Evolutionary conservation across 495 filamentous ascomycete genomes (phyloP), one percentile per base, ranked within the genome.

Genomic region (Podospora pseudopauciseta): DNA sequence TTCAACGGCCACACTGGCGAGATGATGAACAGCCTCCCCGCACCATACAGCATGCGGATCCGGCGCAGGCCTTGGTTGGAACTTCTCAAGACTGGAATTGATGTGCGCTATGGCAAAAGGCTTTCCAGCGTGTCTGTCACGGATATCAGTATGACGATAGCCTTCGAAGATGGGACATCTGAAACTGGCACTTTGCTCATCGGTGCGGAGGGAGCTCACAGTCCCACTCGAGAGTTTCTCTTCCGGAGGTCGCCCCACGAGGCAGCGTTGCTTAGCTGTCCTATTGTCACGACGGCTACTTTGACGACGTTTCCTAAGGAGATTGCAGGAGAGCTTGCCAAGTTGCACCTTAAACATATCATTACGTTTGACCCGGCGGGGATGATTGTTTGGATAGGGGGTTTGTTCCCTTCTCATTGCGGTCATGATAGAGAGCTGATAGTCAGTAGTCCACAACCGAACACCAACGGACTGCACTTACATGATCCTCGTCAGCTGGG

Each of bases 191-290:
- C 69, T 9, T 56, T 82, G 1, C 70, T 84, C 1, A 72, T 83
- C 49, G 82, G 82, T 3, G 77, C 79, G 6, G 82, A 84, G 30
- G 81, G 82, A 4, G 75, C 81, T 0, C 77, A 77, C 30, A 83
- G 81, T n/a, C 63, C 61, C 19, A 78, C 77, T 5, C 74, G 82
- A n/a, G 27, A 73, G 3, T 74, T 67, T 26, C 73, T 84, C 7
- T 73, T 83, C n/a, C 60, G 55, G 3, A 27, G 30, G 3, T 76
- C 76, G 0, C 69, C 74, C 5, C 32, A 74, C 26, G 67, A 68
- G 19, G 76, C 63, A 6, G 72, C 65, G 3, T 64, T 79, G 27
- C 66, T 76, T 23, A 64, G 49, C 30, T 64, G 32, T 58, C 66
- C 72, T 44, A 28, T 60, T 67, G 64, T 74, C 55, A 32, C 64